Percentiles rank a stretch among this genome's conserved stretches.
phyloP scores from a whole-genome alignment of 495 filamentous ascomycete species.

The Neurospora sp. region DNA sequence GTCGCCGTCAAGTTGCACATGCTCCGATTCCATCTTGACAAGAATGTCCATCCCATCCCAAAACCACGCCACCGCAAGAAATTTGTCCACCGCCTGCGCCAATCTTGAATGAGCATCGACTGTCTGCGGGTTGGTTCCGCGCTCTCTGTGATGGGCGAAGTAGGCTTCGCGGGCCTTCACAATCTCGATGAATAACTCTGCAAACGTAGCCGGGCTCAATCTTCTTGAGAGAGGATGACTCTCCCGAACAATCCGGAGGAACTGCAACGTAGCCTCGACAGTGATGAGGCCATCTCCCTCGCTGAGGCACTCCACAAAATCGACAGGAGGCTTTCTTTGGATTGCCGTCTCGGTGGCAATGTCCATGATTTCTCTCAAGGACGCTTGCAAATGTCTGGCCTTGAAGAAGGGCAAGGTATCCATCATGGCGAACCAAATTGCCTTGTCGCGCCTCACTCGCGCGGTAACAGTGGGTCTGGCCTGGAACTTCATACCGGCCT shows the following conservation, averaged over 20 bases:
- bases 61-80: not conserved
- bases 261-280: not conserved
- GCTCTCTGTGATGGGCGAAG: not conserved
- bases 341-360: not conserved
- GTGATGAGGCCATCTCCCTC: not conserved
- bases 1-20: not conserved
- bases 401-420: not conserved
- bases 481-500: not conserved
- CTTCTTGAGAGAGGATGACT: not conserved
- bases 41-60: not conserved
- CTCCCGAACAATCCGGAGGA: not conserved
- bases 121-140: no score
- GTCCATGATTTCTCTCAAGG: not conserved
- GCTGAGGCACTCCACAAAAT: not conserved
- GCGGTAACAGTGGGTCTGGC: not conserved
- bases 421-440: not conserved
- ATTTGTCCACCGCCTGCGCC: not conserved
- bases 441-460: not conserved
- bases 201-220: not conserved
- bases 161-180: not conserved
- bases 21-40: not conserved
- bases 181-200: not conserved
- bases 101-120: not conserved
- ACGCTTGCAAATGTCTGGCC: not conserved
- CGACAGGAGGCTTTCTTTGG: not conserved